Evolutionary conservation across 495 filamentous ascomycete genomes (phyloP), one percentile per base, ranked within the genome.

Genomic region (Cairneyella variabilis): DNA sequence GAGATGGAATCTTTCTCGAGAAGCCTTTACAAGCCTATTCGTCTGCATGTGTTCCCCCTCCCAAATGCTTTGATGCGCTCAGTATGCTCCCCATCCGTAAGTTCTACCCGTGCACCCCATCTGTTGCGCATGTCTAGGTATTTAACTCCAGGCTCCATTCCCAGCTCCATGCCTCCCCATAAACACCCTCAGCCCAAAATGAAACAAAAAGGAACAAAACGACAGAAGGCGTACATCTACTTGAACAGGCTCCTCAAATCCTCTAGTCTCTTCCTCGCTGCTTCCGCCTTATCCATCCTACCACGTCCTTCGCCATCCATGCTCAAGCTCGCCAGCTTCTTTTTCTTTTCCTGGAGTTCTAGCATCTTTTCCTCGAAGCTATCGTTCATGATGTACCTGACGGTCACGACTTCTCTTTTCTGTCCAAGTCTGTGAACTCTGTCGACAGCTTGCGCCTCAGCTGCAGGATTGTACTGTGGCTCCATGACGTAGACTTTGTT

Each of bases 341-440:
- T 83, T 77, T 98, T 98, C 78, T 93, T 95, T 47, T 84, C 80
- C 56, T 96, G 91, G 45, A 98, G 71, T 52, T 85, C 76, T 2
- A 95, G 71, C 76, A 98, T 95, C 74, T 90, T 93, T 73, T 95
- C 89, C 69, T 98, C 93, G 48, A 98, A 95, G 60, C 88, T 95
- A 52, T 77, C 73, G 25, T 76, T 77, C 89, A 97, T 97, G 66
- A 97, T 83, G 66, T 85, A 97, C 30, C 90, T 81, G 12, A 84
- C 80, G 1, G 88, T 95, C 9, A 77, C 78, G 3, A 98, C 93
- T 22, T 83, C 77, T 7, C 92, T 77, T 61, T 78, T 92, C 72
- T 98, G 93, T 0, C 93, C 93, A 17, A 98, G 76, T 16, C 93
- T 85, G 65, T 98, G 93, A 21, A 98, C 86, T 38, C 93, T 88